phyloP scores from a whole-genome alignment of 176 grass and related monocot species.

The Secale cereale region DNA sequence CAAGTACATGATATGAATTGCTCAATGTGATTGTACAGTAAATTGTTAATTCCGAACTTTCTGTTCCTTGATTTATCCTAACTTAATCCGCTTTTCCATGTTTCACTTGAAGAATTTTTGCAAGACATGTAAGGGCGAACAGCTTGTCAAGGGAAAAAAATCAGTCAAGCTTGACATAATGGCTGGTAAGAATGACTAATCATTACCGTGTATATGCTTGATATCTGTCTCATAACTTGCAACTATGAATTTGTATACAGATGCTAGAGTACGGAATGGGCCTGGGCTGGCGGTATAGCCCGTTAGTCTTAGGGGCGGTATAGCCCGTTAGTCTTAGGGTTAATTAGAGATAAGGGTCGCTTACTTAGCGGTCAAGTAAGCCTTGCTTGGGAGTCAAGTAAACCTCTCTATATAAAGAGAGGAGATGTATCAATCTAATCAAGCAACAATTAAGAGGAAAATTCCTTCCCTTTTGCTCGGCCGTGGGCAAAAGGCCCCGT shows the following conservation, averaged over 20 bases:
- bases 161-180: constrained; percentile 81
- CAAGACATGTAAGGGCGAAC: constrained; percentile 89
- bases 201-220: neutral
- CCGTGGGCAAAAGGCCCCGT: no score
- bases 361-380: no score
- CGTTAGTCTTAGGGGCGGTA: no score
- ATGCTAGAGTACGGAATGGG: no score
- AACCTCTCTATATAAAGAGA: no score
- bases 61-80: neutral
- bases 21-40: neutral
- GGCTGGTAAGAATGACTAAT: constrained; percentile 50
- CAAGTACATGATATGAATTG: neutral
- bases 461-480: no score
- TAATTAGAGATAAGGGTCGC: no score
- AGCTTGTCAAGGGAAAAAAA: constrained; percentile 62
- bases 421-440: no score
- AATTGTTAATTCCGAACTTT: neutral
- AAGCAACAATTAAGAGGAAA: no score
- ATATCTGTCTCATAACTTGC: constrained; percentile 1
- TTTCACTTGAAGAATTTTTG: constrained; percentile 65
- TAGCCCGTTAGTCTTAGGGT: no score
- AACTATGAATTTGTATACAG: constrained; percentile 23
- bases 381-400: no score
- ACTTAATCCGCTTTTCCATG: constrained; percentile 24
- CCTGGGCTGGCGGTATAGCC: no score